A percentile compares a stretch with the other conserved stretches of the same genome.
phyloP scores from a whole-genome alignment of 805 yeast species.

The Kodamaea kakaduensis region DNA sequence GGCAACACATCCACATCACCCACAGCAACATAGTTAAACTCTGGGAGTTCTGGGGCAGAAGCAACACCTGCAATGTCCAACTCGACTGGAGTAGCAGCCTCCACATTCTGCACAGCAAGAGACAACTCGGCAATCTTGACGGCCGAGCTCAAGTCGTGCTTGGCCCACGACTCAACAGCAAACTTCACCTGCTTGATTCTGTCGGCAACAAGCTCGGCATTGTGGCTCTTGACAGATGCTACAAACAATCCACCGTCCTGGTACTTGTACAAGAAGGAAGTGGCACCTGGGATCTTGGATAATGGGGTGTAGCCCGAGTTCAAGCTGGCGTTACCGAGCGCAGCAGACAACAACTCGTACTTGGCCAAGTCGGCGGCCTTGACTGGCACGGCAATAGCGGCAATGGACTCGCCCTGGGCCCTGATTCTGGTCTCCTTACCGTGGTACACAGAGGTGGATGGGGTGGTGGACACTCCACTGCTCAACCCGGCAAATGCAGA shows the following conservation, averaged over 20 bases:
- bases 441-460: conserved; percentile 40
- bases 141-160: conserved; percentile 55
- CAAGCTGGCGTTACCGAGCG: conserved; percentile 55
- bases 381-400: conserved; percentile 80
- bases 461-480: conserved; percentile 47
- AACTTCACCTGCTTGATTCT: conserved; percentile 60
- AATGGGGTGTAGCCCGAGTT: conserved; percentile 53
- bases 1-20: conserved; percentile 89
- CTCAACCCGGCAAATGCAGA: conserved; percentile 63
- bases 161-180: conserved; percentile 27
- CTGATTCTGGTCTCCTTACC: conserved; percentile 72
- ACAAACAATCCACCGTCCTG: conserved; percentile 79
- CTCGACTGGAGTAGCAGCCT: conserved; percentile 28
- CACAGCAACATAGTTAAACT: conserved; percentile 81
- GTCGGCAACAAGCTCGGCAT: conserved; percentile 48
- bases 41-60: conserved; percentile 33
- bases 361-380: conserved; percentile 58
- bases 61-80: conserved; percentile 31
- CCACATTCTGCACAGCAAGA: conserved; percentile 38
- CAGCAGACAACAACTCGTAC: conserved; percentile 67
- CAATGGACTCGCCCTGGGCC: conserved; percentile 61
- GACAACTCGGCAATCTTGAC: conserved; percentile 41
- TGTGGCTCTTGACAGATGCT: conserved; percentile 56
- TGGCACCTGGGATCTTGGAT: conserved; percentile 44
- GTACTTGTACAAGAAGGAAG: conserved; percentile 58